A percentile compares a stretch with the other conserved stretches of the same genome.
Evolutionary conservation across 2,329 filamentous ascomycete genomes (phyloP).

Genomic region (Talaromyces sp.): DNA sequence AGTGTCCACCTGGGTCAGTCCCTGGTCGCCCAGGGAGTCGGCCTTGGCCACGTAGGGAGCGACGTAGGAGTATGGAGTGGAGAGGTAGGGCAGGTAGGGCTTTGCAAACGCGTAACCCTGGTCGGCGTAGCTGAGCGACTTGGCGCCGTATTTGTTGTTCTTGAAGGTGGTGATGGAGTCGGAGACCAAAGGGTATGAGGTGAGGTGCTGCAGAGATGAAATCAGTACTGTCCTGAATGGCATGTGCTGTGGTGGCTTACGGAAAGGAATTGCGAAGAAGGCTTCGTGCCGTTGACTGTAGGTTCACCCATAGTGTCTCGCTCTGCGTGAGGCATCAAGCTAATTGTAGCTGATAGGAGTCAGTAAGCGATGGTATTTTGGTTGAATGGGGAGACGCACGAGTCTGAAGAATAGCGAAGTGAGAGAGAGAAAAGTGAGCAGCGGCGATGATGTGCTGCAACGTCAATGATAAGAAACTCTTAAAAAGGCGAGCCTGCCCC

Average conservation of each 20-base stretch:
- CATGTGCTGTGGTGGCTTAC: slow-evolving; percentile 18
- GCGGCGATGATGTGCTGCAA: background rate
- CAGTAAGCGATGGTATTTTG: background rate
- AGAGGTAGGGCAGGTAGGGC: slow-evolving; percentile 71
- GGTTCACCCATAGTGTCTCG: slow-evolving; percentile 41
- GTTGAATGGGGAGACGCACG: background rate
- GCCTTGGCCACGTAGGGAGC: slow-evolving; percentile 78
- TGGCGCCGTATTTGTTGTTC: slow-evolving; percentile 74
- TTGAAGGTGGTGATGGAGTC: slow-evolving; percentile 75
- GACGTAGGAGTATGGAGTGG: slow-evolving; percentile 73
- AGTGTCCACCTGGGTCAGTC: slow-evolving; percentile 63
- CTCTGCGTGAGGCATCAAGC: slow-evolving; percentile 45
- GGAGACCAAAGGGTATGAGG: slow-evolving; percentile 75
- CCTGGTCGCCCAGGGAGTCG: slow-evolving; percentile 68
- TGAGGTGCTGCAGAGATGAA: slow-evolving; percentile 59
- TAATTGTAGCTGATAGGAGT: background rate
- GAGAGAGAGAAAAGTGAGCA: background rate
- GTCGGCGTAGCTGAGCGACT: slow-evolving; percentile 69
- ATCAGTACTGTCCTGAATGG: slow-evolving; percentile 12
- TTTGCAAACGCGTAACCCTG: slow-evolving; percentile 71
- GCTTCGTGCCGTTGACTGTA: slow-evolving; percentile 46
- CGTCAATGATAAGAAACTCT: slow-evolving; percentile 2
- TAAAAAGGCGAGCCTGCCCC: slow-evolving; percentile 3
- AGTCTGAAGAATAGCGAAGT: background rate
- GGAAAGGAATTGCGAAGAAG: slow-evolving; percentile 42